Evolutionary conservation across 228 moss, liverwort and hornwort genomes (phyloP).

Genomic region (Sphagnum magellanicum): DNA sequence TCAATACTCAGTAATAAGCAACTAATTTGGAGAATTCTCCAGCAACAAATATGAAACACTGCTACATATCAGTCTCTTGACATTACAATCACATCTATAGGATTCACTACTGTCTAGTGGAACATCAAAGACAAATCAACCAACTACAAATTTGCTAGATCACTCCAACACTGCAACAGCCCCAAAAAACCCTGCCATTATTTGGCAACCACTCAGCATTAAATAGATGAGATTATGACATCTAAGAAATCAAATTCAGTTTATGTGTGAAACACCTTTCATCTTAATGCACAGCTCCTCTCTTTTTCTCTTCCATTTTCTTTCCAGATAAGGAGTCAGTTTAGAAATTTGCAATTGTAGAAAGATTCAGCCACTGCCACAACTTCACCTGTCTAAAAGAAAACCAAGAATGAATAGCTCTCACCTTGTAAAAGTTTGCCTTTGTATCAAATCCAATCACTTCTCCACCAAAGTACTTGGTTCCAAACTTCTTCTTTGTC

Average conservation of each 20-base stretch:
- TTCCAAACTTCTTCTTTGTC: slow-evolving; percentile 27
- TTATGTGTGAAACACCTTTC: not conserved
- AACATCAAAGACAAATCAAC: too few relatives aligned
- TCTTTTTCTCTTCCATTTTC: not conserved
- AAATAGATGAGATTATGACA: not conserved
- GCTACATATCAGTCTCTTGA: too few relatives aligned
- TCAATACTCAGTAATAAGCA: not conserved
- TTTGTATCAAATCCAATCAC: slow-evolving; percentile 34
- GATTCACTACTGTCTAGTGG: too few relatives aligned
- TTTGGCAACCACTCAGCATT: too few relatives aligned
- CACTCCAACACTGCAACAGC: too few relatives aligned
- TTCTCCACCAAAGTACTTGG: slow-evolving; percentile 27
- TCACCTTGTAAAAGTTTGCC: slow-evolving; percentile 39
- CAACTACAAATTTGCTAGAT: too few relatives aligned
- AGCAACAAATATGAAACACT: too few relatives aligned
- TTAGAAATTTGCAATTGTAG: not conserved
- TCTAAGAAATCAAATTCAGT: not conserved
- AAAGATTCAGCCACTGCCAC: not conserved
- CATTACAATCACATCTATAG: too few relatives aligned
- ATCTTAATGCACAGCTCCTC: not conserved
- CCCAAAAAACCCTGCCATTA: too few relatives aligned
- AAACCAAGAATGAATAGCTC: too few relatives aligned
- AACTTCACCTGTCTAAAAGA: too few relatives aligned
- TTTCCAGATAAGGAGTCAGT: not conserved
- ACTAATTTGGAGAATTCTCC: not conserved